These are phyloP conservation scores for Nematodospora valgi DNA, from an alignment of 805 yeast species.

Conservation along the genomic window DNA sequence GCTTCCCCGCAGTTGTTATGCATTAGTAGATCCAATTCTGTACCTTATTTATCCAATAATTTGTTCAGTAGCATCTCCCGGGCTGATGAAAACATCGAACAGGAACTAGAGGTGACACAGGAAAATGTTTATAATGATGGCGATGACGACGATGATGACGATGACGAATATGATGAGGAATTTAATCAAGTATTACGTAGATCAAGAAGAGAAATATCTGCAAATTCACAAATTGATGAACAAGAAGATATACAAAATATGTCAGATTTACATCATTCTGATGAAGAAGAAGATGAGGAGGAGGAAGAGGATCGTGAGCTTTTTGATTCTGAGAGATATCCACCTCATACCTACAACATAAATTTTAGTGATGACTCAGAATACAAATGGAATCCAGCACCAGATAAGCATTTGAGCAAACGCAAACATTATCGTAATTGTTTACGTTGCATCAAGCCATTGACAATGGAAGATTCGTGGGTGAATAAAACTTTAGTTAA, in stretches of 20 bases:
- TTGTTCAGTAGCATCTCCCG: too few species aligned
- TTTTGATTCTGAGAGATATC: background rate
- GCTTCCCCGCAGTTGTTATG: background rate
- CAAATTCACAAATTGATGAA: constrained; percentile 11
- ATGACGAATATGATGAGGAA: constrained; percentile 16
- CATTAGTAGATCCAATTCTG: constrained; percentile 8
- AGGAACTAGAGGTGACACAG: too few species aligned
- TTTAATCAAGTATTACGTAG: constrained; percentile 12
- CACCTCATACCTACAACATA: background rate
- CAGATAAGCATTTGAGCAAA: constrained; percentile 25
- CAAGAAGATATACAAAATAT: constrained; percentile 27
- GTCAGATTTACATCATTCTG: constrained; percentile 27
- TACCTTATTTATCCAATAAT: constrained; percentile 7
- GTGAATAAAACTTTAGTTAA: constrained; percentile 43
- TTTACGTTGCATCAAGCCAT: constrained; percentile 53
- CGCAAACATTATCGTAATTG: constrained; percentile 47
- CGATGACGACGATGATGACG: constrained; percentile 20
- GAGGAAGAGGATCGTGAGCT: constrained; percentile 11
- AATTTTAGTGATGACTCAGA: constrained; percentile 10
- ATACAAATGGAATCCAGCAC: constrained; percentile 49
- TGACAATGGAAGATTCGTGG: constrained; percentile 53
- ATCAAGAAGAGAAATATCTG: constrained; percentile 3
- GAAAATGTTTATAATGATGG: too few species aligned
- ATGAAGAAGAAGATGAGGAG: constrained; percentile 22
- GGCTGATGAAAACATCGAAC: too few species aligned